Conservation (phyloP, 768 basidiomycete species). For the Boletus rubescentipes region DNA sequence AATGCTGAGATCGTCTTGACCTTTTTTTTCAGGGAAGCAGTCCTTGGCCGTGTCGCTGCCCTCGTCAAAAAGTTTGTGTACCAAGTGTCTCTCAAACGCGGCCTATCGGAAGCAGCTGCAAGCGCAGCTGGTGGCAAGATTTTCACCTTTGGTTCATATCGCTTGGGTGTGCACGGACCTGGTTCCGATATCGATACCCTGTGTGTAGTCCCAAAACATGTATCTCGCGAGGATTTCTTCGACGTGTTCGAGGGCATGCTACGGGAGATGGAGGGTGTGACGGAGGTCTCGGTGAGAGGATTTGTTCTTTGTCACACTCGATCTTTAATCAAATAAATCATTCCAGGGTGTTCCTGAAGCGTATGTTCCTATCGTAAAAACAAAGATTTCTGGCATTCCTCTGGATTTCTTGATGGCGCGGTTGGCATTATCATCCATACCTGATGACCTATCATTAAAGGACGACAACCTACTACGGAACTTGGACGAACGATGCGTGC, state of each 20-base stretch:
- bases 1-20: constrained; percentile 24
- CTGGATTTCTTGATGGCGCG: constrained; percentile 95
- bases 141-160: constrained; percentile 98
- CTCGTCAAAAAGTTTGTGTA: constrained; percentile 93
- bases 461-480: constrained; percentile 92
- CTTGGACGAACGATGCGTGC: constrained; percentile 90
- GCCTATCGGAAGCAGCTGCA: constrained; percentile 86
- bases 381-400: constrained; percentile 88
- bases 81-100: constrained; percentile 71
- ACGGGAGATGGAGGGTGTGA: constrained; percentile 74
- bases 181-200: constrained; percentile 98
- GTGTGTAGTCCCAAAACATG: constrained; percentile 95
- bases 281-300: constrained; percentile 82
- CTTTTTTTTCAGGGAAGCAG: constrained; percentile 70
- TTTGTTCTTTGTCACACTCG: neutral
- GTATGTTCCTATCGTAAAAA: constrained; percentile 92
- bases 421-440: constrained; percentile 81
- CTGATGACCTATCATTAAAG: constrained; percentile 84
- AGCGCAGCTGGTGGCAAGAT: constrained; percentile 95
- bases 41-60: constrained; percentile 84
- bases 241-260: constrained; percentile 89
- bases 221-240: constrained; percentile 95
- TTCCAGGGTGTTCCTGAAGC: constrained; percentile 92
- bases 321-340: constrained; percentile 3
- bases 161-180: constrained; percentile 95